Base-by-base conservation (phyloP, 345 rosid genomes). In the Nasturtium officinale region DNA sequence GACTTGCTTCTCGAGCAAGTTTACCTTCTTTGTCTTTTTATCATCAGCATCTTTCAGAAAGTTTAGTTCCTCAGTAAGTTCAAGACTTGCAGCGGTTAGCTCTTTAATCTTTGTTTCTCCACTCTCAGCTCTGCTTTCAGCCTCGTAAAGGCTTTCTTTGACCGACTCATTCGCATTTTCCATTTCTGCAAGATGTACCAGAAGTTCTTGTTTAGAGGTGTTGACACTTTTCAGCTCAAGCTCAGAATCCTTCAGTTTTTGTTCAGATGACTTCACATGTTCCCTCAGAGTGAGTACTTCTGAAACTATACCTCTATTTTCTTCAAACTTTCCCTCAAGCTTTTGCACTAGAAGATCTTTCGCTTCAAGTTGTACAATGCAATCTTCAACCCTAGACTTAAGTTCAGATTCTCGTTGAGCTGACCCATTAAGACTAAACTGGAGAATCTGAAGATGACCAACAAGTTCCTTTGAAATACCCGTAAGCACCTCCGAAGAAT, bases 391-490 rank as follows among this genome's bases (percentile, higher is more conserved):
- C 72, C 82, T 83, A 42, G 84, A 48, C 67, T 76, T 82, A 20
- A 85, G 74, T 69, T 86, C 87, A 3, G 84, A 74, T 82, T 95
- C 97, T 10, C 94, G 84, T 68, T 83, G 91, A 0, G 73, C 53
- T 32, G 86, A 83, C 18, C 89, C 77, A 67, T 84, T 89, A 29
- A 85, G 78, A 75, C 89, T 83, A 71, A 89, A 88, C 68, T 95
- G 93, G 64, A 83, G 77, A 67, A 88, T 58, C 81, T 91, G 96
- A 57, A 84, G 82, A 64, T 68, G 80, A 2, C 91, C 91, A 20
- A 83, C 79, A 77, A 89, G 58, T 50, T 88, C 97, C 82, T 89
- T 91, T 40, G 96, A 91, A 68, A 89, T 84, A 46, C 96, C 91
- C 86, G 83, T 89, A 45, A 89, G 87, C 67, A 91, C 91, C 80